Evolutionary conservation across 1,284 basidiomycete genomes (phyloP), one percentile per base, ranked within the genome.

Genomic region (Leccinum angustisporum): DNA sequence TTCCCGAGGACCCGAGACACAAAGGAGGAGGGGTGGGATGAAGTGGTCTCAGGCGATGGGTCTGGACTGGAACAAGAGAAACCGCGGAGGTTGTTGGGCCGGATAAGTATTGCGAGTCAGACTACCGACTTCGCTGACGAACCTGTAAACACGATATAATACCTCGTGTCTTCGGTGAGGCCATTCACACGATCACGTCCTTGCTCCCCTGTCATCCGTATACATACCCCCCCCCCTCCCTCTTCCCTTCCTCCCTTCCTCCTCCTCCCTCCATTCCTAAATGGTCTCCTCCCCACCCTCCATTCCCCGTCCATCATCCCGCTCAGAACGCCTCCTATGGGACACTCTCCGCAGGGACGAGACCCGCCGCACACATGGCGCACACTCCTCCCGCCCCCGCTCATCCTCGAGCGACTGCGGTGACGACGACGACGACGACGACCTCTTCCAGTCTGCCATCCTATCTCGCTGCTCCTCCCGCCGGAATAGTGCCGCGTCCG

Each of bases 261-360:
- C 58, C 30, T 25, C 11, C 55, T 58, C 46, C 61, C 54, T 59
- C 60, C 30, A 11, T 46, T 11, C 1, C 54, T 21, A 21, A 58
- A 64, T 67, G 62, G 56, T 60, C 46, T 64, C 65, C 60, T 34
- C 61, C 0, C n/a, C 60, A 13, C 57, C 56, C 2, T 31, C 62
- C 52, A 69, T 61, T 25, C 58, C 72, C 1, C 67, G 74, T 58
- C 72, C 71, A 3, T 65, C 74, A 0, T 73, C 67, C 46, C 79
- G 83, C 58, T 85, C 84, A 18, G 83, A 86, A 67, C 80, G 80
- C 18, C 79, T 87, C 40, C 78, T 87, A 43, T 78, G 86, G 57
- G 80, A 85, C 59, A 81, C 86, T 2, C 80, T 88, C 46, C 76
- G 82, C 60, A 79, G 78, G 57, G 85, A 84, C 64, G 79, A 83